A percentile compares a stretch with the other conserved stretches of the same genome.
Evolutionary conservation across 305 asterid species (phyloP).

Genomic region (Solanum hybrid): DNA sequence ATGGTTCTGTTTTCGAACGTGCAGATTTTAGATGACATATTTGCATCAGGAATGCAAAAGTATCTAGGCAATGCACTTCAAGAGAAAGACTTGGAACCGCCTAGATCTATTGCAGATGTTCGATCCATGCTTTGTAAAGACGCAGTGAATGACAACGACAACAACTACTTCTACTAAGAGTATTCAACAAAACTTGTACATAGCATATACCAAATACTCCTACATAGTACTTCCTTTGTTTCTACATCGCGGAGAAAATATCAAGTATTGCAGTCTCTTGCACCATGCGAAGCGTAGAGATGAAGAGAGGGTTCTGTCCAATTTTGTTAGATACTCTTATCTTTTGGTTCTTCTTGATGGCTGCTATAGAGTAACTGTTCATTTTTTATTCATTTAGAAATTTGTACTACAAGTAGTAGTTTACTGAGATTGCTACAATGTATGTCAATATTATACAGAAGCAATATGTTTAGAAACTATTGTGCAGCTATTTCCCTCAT

Average conservation of each 20-base stretch:
- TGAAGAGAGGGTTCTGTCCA: background rate
- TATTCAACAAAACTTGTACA: background rate
- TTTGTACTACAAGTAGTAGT: background rate
- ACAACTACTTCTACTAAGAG: conserved; percentile 50
- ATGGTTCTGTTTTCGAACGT: background rate
- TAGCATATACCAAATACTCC: background rate
- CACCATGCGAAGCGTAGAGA: background rate
- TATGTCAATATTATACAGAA: background rate
- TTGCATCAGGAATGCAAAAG: conserved; percentile 81
- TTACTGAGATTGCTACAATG: background rate
- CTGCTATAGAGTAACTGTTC: background rate
- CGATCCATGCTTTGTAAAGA: conserved; percentile 86
- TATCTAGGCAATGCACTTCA: conserved; percentile 68
- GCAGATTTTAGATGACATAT: conserved; percentile 73
- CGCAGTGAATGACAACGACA: conserved; percentile 50
- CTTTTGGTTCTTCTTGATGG: background rate
- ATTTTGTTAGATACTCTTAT: background rate
- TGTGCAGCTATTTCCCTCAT: background rate
- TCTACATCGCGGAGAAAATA: background rate
- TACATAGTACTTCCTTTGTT: background rate
- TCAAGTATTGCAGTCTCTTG: background rate
- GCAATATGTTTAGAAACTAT: background rate
- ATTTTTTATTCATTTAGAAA: background rate
- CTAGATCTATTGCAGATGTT: conserved; percentile 67
- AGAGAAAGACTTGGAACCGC: conserved; percentile 78